Evolutionary conservation across 441 rosid species (phyloP).

Genomic region (Syzygium malaccense): DNA sequence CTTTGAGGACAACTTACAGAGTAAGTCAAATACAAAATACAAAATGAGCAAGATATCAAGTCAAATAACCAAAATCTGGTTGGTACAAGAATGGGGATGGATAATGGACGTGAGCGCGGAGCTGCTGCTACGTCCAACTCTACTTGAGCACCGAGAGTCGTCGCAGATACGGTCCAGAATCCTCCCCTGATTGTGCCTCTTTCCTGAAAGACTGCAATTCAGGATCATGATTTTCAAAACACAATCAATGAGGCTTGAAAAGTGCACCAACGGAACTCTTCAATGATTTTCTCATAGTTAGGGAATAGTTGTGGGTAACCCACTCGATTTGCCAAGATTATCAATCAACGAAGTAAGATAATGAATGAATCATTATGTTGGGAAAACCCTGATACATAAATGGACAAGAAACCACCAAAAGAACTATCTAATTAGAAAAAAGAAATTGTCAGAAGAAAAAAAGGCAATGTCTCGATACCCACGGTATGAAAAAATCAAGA

Average conservation of each 20-base stretch:
- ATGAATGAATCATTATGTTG: neutral
- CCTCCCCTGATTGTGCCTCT: neutral
- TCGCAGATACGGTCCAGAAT: neutral
- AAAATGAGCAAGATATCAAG: slow-evolving; percentile 5
- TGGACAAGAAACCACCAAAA: neutral
- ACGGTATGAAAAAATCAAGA: neutral
- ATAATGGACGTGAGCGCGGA: neutral
- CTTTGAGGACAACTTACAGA: slow-evolving; percentile 3
- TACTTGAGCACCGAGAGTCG: neutral
- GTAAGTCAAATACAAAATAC: slow-evolving; percentile 1
- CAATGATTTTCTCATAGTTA: neutral
- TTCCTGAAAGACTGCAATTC: too few relatives aligned
- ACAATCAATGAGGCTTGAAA: neutral
- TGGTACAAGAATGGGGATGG: slow-evolving; percentile 13
- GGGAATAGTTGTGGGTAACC: neutral
- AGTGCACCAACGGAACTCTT: neutral
- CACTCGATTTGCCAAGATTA: neutral
- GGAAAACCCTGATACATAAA: neutral
- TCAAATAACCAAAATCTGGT: slow-evolving; percentile 9
- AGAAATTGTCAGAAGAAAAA: neutral
- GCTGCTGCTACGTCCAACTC: neutral
- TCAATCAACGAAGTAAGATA: neutral
- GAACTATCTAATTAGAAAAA: neutral
- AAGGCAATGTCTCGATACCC: neutral
- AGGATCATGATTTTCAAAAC: too few relatives aligned